Conservation (phyloP, 805 yeast genomes). For the Lipomyces kockii region DNA sequence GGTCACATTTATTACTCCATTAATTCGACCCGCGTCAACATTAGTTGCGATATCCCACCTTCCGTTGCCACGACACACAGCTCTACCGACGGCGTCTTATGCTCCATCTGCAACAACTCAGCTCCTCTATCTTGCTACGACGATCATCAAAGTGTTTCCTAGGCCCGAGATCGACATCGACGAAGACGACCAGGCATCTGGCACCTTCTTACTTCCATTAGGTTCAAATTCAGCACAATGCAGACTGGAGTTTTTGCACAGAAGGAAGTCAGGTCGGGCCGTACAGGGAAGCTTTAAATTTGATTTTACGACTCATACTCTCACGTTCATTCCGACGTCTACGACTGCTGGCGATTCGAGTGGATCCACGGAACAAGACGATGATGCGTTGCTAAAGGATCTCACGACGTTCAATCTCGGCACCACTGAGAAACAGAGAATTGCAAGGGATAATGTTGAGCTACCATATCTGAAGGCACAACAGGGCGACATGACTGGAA, state of each 20-base stretch:
- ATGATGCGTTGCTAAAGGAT: conserved; percentile 64
- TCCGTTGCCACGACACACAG: conserved; percentile 1
- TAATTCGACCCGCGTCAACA: conserved; percentile 54
- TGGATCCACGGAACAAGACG: conserved; percentile 43
- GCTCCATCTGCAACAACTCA: conserved; percentile 28
- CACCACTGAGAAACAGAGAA: conserved; percentile 73
- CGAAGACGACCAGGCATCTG: conserved; percentile 52
- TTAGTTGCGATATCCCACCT: conserved; percentile 47
- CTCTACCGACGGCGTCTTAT: conserved; percentile 12
- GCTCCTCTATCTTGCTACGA: conserved; percentile 66
- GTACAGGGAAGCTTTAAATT: conserved; percentile 59
- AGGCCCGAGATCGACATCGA: conserved; percentile 45
- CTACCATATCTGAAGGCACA: conserved; percentile 94
- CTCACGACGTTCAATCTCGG: conserved; percentile 87
- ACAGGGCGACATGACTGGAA: conserved; percentile 55
- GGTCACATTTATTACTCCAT: conserved; percentile 55
- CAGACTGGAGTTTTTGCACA: conserved; percentile 59
- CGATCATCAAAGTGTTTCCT: conserved; percentile 68
- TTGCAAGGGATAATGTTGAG: conserved; percentile 82
- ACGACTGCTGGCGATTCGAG: conserved; percentile 41
- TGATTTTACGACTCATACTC: conserved; percentile 54
- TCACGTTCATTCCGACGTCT: conserved; percentile 44
- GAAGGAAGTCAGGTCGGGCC: conserved; percentile 86
- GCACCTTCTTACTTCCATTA: conserved; percentile 54
- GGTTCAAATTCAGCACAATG: conserved; percentile 56